Evolutionary conservation across 345 rosid genomes (phyloP).

Genomic region (Boechera stricta): DNA sequence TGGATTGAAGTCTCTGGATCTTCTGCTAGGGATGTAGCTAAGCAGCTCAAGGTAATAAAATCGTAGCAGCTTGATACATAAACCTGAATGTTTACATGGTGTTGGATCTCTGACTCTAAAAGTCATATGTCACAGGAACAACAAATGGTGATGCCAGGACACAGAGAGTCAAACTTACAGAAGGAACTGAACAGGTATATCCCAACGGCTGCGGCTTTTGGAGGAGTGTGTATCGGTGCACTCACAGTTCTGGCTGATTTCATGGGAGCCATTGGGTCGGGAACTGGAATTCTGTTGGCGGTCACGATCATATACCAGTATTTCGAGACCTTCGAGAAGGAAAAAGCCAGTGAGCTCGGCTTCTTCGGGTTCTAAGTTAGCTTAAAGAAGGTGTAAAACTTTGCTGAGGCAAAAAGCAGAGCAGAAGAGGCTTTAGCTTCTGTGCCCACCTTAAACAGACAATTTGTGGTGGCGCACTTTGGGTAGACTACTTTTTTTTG

Average conservation of each 20-base stretch:
- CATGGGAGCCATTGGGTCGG: slow-evolving; percentile 93
- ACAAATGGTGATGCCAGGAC: slow-evolving; percentile 98
- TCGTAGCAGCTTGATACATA: not conserved
- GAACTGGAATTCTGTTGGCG: slow-evolving; percentile 83
- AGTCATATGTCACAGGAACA: slow-evolving; percentile 59
- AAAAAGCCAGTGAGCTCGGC: slow-evolving; percentile 86
- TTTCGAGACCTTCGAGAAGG: slow-evolving; percentile 93
- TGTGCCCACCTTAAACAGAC: slow-evolving; percentile 34
- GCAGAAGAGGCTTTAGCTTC: slow-evolving; percentile 25
- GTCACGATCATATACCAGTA: slow-evolving; percentile 89
- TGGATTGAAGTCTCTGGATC: slow-evolving; percentile 96
- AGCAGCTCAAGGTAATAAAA: slow-evolving; percentile 76
- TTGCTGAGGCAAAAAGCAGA: slow-evolving; percentile 36
- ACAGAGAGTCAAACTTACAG: slow-evolving; percentile 84
- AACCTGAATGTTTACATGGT: not conserved
- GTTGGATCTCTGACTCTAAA: not conserved
- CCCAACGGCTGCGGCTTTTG: slow-evolving; percentile 93
- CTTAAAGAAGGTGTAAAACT: slow-evolving; percentile 16
- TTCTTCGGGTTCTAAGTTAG: slow-evolving; percentile 73
- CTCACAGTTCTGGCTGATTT: slow-evolving; percentile 83
- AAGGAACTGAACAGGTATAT: slow-evolving; percentile 86
- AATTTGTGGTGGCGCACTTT: slow-evolving; percentile 34
- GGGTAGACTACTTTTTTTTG: slow-evolving; percentile 32
- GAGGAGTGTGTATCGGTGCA: slow-evolving; percentile 87
- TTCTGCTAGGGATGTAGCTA: slow-evolving; percentile 83